A percentile compares a stretch with the other conserved stretches of the same genome.
Conservation (phyloP, 371 early-diverging fungal species). For the Rhizopus microsporus region DNA sequence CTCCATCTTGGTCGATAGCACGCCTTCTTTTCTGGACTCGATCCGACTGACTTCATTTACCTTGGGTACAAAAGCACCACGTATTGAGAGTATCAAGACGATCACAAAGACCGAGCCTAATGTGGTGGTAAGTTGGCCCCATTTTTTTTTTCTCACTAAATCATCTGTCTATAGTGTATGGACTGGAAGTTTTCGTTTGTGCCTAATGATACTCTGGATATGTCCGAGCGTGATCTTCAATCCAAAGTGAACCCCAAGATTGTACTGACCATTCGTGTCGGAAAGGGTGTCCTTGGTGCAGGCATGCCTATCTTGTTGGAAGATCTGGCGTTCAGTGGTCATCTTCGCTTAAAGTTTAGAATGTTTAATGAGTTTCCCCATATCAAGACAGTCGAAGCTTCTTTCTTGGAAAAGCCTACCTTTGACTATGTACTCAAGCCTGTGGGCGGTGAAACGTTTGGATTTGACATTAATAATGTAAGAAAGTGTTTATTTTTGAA, state of each 20-base stretch:
- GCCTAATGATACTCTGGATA: constrained; percentile 78
- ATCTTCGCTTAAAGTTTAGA: constrained; percentile 79
- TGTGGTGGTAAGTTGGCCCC: constrained; percentile 60
- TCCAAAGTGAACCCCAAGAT: constrained; percentile 90
- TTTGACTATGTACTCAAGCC: constrained; percentile 97
- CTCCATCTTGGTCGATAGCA: constrained; percentile 74
- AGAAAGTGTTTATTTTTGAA: constrained; percentile 13
- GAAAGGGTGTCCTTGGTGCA: constrained; percentile 82
- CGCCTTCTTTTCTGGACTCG: constrained; percentile 92
- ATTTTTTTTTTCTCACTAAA: neutral
- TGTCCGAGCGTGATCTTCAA: constrained; percentile 67
- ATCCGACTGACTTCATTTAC: constrained; percentile 93
- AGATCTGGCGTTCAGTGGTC: constrained; percentile 89
- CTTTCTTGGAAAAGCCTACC: constrained; percentile 86
- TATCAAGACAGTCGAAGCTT: constrained; percentile 87
- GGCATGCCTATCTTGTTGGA: constrained; percentile 93
- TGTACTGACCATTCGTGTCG: constrained; percentile 85
- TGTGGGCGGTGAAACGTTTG: constrained; percentile 86
- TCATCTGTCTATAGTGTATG: constrained; percentile 21
- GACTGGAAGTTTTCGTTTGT: constrained; percentile 88
- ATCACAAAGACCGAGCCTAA: constrained; percentile 85
- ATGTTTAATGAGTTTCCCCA: constrained; percentile 89
- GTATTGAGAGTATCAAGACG: constrained; percentile 87
- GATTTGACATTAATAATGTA: constrained; percentile 82
- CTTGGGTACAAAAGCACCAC: constrained; percentile 96